Conservation (phyloP, 2,329 filamentous ascomycete genomes). For the Hymenoscyphus albidus region DNA sequence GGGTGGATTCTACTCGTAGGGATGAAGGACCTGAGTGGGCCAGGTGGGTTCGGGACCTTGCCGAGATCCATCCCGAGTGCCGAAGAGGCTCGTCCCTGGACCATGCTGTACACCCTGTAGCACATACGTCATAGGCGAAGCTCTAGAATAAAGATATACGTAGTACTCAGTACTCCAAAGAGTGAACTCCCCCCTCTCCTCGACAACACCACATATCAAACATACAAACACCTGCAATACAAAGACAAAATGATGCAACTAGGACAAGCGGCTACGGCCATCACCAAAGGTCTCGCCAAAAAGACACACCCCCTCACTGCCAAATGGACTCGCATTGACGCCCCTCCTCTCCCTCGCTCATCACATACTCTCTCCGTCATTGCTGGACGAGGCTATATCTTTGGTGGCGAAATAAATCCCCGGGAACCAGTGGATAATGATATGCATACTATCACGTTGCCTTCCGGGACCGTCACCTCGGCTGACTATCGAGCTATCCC, state of each 20-base stretch:
- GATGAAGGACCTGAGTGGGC: too few relatives aligned
- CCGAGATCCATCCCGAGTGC: too few relatives aligned
- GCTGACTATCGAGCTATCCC: conserved; percentile 58
- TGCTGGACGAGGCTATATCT: conserved; percentile 60
- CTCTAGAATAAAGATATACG: too few relatives aligned
- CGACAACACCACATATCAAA: not conserved
- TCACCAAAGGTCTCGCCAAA: conserved; percentile 28
- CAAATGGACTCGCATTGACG: conserved; percentile 56
- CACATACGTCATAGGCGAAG: too few relatives aligned
- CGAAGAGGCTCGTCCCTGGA: too few relatives aligned
- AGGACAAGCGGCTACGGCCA: conserved; percentile 23
- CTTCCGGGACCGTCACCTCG: conserved; percentile 49
- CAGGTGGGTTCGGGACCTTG: too few relatives aligned
- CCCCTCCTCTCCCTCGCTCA: conserved; percentile 61
- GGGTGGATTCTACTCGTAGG: too few relatives aligned
- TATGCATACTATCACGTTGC: conserved; percentile 62
- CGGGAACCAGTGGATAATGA: conserved; percentile 68
- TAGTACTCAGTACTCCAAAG: too few relatives aligned
- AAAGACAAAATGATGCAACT: conserved; percentile 30
- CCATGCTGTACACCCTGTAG: too few relatives aligned
- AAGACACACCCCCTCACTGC: conserved; percentile 42
- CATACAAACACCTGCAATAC: not conserved
- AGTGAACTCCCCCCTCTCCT: not conserved
- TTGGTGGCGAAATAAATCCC: conserved; percentile 69
- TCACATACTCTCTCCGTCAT: conserved; percentile 68